Evolutionary conservation across 164 flowering plant genomes (phyloP).

Genomic region (Tinospora cordifolia): DNA sequence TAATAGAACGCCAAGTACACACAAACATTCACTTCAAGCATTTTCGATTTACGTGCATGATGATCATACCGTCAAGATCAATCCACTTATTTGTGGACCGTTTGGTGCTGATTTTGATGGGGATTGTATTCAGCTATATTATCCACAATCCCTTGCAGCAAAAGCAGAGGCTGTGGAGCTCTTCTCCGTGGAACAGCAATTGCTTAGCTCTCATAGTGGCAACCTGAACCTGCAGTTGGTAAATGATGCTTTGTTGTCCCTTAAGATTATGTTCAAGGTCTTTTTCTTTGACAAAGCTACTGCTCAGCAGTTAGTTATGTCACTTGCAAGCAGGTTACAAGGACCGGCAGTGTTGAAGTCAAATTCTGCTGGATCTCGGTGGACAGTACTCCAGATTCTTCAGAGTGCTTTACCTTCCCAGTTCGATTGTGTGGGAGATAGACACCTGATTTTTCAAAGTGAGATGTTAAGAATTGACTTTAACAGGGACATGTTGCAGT

Average conservation of each 20-base stretch:
- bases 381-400: conserved; percentile 69
- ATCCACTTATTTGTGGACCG: conserved; percentile 90
- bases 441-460: conserved; percentile 37
- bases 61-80: conserved; percentile 81
- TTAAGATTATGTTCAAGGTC: conserved; percentile 48
- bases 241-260: conserved; percentile 64
- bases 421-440: conserved; percentile 51
- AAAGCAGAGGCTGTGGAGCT: conserved; percentile 90
- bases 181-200: conserved; percentile 79
- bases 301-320: conserved; percentile 72
- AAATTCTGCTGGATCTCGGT: conserved; percentile 26
- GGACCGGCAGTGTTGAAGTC: conserved; percentile 54
- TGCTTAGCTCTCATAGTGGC: conserved; percentile 86
- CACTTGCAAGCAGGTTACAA: conserved; percentile 34
- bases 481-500: conserved; percentile 33
- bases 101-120: conserved; percentile 96
- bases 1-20: conserved; percentile 93
- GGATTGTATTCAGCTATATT: conserved; percentile 81
- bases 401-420: conserved; percentile 50
- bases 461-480: conserved; percentile 44
- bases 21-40: conserved; percentile 92
- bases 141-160: conserved; percentile 84
- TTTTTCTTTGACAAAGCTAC: conserved; percentile 32
- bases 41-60: conserved; percentile 70
- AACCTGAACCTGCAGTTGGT: conserved; percentile 64